These are phyloP conservation scores for Cinnamomum micranthum DNA, from an alignment of 164 flowering plant species.

Conservation along the genomic window DNA sequence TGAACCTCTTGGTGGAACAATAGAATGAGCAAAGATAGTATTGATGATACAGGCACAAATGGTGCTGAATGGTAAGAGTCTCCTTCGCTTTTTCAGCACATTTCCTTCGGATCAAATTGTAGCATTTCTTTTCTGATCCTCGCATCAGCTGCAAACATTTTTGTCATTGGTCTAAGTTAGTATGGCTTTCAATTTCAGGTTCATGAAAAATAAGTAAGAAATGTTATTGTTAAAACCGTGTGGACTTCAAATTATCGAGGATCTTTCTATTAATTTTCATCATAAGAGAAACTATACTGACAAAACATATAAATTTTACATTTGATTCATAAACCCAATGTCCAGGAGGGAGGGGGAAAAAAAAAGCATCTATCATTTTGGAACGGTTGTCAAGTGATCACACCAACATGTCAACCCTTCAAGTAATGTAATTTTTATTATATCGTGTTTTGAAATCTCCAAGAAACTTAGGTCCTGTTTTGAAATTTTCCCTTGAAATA, in stretches of 20 bases:
- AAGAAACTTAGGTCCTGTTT: no score
- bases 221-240: no score
- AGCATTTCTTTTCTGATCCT: slow-evolving; percentile 11
- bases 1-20: slow-evolving; percentile 7
- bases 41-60: slow-evolving; percentile 24
- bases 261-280: no score
- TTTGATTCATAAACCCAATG: not conserved
- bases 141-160: slow-evolving; percentile 17
- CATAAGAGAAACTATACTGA: slow-evolving; percentile 4
- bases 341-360: not conserved
- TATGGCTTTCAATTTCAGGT: slow-evolving; percentile 22
- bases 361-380: not conserved
- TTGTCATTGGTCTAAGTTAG: slow-evolving; percentile 22
- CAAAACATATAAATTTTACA: no score
- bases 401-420: not conserved
- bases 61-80: slow-evolving; percentile 10
- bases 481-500: no score
- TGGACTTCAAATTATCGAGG: no score
- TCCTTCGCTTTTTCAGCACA: slow-evolving; percentile 7
- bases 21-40: slow-evolving; percentile 36
- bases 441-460: no score
- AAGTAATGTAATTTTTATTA: no score
- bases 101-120: slow-evolving; percentile 5
- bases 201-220: slow-evolving; percentile 12
- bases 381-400: no score